phyloP scores from a whole-genome alignment of 78 protist species.

The Guillardia theta region DNA sequence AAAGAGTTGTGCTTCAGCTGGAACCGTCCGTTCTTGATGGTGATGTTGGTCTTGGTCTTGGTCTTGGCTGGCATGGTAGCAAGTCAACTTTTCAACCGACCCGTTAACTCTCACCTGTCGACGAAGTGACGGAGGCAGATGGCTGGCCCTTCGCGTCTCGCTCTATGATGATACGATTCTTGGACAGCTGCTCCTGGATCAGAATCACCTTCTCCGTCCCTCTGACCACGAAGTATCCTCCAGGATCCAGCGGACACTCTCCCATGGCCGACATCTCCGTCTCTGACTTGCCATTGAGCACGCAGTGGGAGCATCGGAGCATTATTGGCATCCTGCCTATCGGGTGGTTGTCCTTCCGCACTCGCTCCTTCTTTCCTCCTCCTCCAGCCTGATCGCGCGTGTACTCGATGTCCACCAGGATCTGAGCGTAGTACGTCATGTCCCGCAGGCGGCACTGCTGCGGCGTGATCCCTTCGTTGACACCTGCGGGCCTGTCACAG shows the following conservation, averaged over 20 bases:
- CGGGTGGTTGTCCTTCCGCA: slow-evolving; percentile 48
- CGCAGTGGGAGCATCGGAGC: slow-evolving; percentile 91
- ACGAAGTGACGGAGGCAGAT: slow-evolving; percentile 58
- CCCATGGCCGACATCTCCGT: slow-evolving; percentile 83
- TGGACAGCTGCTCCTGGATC: slow-evolving; percentile 97
- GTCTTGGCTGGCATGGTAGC: too few relatives aligned
- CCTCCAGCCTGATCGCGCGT: slow-evolving; percentile 62
- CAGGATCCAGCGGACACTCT: slow-evolving; percentile 97
- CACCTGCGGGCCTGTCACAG: too few relatives aligned
- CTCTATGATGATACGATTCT: slow-evolving; percentile 90
- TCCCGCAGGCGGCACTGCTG: slow-evolving; percentile 92
- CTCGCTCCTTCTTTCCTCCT: not conserved
- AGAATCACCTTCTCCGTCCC: slow-evolving; percentile 94
- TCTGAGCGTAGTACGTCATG: slow-evolving; percentile 96
- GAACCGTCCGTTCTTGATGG: slow-evolving; percentile 45
- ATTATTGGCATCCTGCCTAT: slow-evolving; percentile 97
- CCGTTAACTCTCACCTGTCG: slow-evolving; percentile 94
- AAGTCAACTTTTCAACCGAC: slow-evolving; percentile 62
- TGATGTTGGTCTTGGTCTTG: slow-evolving; percentile 77
- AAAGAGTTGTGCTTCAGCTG: slow-evolving; percentile 89
- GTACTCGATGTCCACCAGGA: slow-evolving; percentile 90
- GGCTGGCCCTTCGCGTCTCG: slow-evolving; percentile 73
- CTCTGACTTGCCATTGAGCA: slow-evolving; percentile 52
- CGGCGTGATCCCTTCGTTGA: not conserved
- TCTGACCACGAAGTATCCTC: slow-evolving; percentile 85